phyloP scores from a whole-genome alignment of 1,284 basidiomycete species.

The Rhodofomes roseus region DNA sequence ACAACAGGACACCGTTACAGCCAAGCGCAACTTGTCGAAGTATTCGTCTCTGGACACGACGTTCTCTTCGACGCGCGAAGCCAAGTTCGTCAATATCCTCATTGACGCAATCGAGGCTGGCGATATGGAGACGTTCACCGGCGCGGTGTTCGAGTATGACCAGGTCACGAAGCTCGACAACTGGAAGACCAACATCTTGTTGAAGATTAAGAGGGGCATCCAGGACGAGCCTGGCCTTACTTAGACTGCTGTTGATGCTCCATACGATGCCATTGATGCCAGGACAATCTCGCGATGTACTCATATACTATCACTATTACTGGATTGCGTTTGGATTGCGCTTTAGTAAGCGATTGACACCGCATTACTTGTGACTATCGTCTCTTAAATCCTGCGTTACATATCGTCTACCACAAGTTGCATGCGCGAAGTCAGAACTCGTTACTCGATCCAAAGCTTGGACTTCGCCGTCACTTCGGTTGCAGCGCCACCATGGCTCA shows the following conservation, averaged over 20 bases:
- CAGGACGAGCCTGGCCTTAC: slow-evolving; percentile 54
- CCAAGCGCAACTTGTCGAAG: slow-evolving; percentile 71
- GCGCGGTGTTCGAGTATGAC: slow-evolving; percentile 81
- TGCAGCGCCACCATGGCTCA: too few species aligned
- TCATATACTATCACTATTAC: slow-evolving; percentile 3
- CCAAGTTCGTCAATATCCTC: slow-evolving; percentile 78
- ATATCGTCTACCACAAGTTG: too few species aligned
- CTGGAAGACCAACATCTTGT: slow-evolving; percentile 89
- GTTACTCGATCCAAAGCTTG: too few species aligned
- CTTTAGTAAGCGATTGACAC: too few species aligned
- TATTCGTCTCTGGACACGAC: slow-evolving; percentile 79
- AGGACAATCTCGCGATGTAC: neutral
- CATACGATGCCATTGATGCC: neutral
- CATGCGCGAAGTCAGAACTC: too few species aligned
- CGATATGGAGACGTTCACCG: slow-evolving; percentile 78
- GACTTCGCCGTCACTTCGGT: too few species aligned
- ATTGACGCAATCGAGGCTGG: slow-evolving; percentile 79
- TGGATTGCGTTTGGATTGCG: too few species aligned
- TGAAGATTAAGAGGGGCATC: slow-evolving; percentile 84
- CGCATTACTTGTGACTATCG: too few species aligned
- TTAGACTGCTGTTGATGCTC: slow-evolving; percentile 22
- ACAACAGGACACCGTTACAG: slow-evolving; percentile 79
- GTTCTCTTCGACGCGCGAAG: slow-evolving; percentile 85
- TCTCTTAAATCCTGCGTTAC: too few species aligned
- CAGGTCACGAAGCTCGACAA: slow-evolving; percentile 88